Conservation (phyloP, 257 asterid genomes). For the Datura wrightii region DNA sequence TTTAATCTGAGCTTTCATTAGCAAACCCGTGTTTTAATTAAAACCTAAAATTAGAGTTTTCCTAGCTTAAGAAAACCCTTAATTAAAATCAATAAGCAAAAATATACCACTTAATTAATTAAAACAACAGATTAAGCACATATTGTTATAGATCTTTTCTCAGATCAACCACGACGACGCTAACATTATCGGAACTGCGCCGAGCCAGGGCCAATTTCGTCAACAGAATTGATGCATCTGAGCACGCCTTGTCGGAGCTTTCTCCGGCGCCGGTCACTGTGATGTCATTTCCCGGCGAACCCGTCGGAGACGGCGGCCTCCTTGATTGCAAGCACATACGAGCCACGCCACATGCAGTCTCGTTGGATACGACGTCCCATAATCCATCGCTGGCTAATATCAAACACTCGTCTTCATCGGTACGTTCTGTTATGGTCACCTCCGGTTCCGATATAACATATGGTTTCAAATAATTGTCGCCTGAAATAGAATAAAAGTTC, state of each 20-base stretch:
- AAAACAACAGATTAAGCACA: neutral
- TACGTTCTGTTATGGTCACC: conserved; percentile 49
- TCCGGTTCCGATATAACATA: conserved; percentile 62
- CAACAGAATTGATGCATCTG: conserved; percentile 51
- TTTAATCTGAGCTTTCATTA: neutral
- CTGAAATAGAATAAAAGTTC: conserved; percentile 25
- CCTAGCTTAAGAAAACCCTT: neutral
- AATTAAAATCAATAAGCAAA: neutral
- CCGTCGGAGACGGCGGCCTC: conserved; percentile 30
- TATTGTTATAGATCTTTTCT: conserved; percentile 28
- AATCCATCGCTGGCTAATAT: conserved; percentile 59
- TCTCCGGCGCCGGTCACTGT: conserved; percentile 21
- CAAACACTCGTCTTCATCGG: conserved; percentile 50
- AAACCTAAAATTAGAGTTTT: neutral
- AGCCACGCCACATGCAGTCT: conserved; percentile 48
- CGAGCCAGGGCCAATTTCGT: conserved; percentile 61
- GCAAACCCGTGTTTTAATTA: neutral
- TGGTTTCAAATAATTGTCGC: conserved; percentile 54
- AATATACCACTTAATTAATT: neutral
- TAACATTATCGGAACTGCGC: conserved; percentile 45
- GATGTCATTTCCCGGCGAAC: neutral
- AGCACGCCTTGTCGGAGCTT: conserved; percentile 39
- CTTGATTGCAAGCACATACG: conserved; percentile 47
- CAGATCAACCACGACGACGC: conserved; percentile 54
- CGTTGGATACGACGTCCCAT: conserved; percentile 59